Evolutionary conservation across 768 basidiomycete species (phyloP), one percentile per base, ranked within the genome.

Genomic region (Mycena alexandri): DNA sequence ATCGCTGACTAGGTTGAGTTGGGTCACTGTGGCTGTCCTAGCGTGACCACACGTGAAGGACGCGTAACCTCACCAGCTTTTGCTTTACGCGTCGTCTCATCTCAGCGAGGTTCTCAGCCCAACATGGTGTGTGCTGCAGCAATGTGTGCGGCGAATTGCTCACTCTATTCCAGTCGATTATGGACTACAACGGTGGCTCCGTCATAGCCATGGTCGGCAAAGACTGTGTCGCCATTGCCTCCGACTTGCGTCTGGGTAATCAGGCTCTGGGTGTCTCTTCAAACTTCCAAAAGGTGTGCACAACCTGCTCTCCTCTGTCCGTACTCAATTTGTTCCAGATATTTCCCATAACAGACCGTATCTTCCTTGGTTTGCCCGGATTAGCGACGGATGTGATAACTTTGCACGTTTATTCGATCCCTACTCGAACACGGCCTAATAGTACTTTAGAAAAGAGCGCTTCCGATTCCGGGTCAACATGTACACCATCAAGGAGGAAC

Each of bases 171-270:
- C 69, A 95, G 94, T 95, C 94, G 76, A 90, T 93, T 73, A 93
- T 97, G 93, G 87, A 94, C 80, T 85, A 90, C 69, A 98, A 98
- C 86, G 96, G 96, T 84, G 98, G 98, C 82, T 98, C 96, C 82
- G 94, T 97, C 74, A 87, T 99, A 80, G 98, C 98, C 84, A 99
- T 99, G 98, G 92, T 93, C 66, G 98, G 98, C 70, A 98, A 99
- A 82, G 93, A 95, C 73, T 99, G 98, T 79, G 98, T 99, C 55
- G 98, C 98, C 59, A 99, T 99, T 81, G 98, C 97, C 29, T 95
- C 93, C 60, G 98, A 99, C 82, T 76, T 97, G 72, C 89, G 97
- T 69, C 83, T 99, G 61, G 98, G 98, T 66, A 93, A 91, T 71
- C 92, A 95, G 77, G 88, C 93, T 8, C 78, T 96, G 73, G 90